phyloP scores from a whole-genome alignment of 352 stramenopile species.

The Pythium pectinolyticum region DNA sequence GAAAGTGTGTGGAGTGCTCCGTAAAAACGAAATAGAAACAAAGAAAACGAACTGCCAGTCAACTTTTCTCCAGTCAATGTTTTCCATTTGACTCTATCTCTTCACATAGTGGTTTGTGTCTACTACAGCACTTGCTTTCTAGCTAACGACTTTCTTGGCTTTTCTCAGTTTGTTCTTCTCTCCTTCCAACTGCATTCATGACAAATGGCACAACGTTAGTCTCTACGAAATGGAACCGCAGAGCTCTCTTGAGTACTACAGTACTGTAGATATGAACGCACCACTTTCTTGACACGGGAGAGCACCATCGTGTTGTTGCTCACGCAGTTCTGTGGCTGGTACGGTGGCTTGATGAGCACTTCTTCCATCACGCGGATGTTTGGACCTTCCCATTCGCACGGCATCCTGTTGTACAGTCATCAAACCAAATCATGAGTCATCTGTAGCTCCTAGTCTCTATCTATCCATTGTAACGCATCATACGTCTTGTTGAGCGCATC shows the following conservation, averaged over 20 bases:
- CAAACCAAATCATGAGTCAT: too few relatives aligned
- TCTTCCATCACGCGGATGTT: constrained; percentile 87
- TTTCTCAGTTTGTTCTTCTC: constrained; percentile 77
- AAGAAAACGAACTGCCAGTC: not conserved
- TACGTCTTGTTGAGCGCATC: constrained; percentile 90
- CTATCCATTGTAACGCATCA: constrained; percentile 10
- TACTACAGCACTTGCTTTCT: constrained; percentile 6
- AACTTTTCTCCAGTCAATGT: too few relatives aligned
- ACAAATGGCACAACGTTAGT: not conserved
- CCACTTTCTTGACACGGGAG: constrained; percentile 84
- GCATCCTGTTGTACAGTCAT: too few relatives aligned
- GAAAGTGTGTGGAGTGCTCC: not conserved
- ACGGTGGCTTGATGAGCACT: constrained; percentile 83
- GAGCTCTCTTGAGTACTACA: too few relatives aligned
- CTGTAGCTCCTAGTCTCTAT: not conserved
- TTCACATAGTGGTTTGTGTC: not conserved
- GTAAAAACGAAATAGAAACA: not conserved
- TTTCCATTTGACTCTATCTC: too few relatives aligned
- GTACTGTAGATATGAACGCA: constrained; percentile 42
- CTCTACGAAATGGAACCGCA: too few relatives aligned
- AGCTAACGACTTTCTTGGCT: constrained; percentile 42
- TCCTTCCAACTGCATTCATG: constrained; percentile 48
- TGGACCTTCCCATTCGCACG: constrained; percentile 76
- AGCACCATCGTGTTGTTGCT: constrained; percentile 75
- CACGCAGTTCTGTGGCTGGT: constrained; percentile 77